Conservation (phyloP, 2,329 filamentous ascomycete genomes). For the Penicillium nordicum region DNA sequence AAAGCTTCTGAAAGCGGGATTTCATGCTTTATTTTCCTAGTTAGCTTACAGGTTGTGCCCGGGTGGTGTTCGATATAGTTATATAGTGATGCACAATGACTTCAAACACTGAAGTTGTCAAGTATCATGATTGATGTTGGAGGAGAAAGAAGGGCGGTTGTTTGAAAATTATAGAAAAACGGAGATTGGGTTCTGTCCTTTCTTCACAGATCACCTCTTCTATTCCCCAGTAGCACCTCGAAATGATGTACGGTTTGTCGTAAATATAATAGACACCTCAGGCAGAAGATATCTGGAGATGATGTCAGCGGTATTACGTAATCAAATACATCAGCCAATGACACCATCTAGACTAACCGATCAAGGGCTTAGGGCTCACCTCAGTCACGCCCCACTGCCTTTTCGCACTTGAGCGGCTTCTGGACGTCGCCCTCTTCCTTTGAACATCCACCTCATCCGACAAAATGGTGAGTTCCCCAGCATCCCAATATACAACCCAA, state of each 20-base stretch:
- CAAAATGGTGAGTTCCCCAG: slow-evolving; percentile 26
- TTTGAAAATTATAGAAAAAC: background rate
- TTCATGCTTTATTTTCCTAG: background rate
- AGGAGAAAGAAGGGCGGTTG: background rate
- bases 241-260: background rate
- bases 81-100: background rate
- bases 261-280: background rate
- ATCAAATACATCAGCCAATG: slow-evolving; percentile 8
- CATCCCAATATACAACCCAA: background rate
- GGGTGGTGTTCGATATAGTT: background rate
- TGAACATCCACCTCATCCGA: slow-evolving; percentile 25
- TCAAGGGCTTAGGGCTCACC: slow-evolving; percentile 26
- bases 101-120: background rate
- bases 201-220: background rate
- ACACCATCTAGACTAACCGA: slow-evolving; percentile 19
- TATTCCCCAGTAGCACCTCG: background rate
- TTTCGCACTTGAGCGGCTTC: slow-evolving; percentile 24
- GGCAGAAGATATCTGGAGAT: background rate
- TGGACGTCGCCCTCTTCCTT: slow-evolving; percentile 16
- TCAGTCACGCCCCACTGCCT: slow-evolving; percentile 27
- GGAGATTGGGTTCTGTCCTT: background rate
- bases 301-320: slow-evolving; percentile 2
- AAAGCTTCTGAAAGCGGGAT: background rate
- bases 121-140: background rate
- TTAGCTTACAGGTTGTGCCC: background rate